Evolutionary conservation across 2,329 filamentous ascomycete genomes (phyloP).

Genomic region (Aspergillus sclerotialis): DNA sequence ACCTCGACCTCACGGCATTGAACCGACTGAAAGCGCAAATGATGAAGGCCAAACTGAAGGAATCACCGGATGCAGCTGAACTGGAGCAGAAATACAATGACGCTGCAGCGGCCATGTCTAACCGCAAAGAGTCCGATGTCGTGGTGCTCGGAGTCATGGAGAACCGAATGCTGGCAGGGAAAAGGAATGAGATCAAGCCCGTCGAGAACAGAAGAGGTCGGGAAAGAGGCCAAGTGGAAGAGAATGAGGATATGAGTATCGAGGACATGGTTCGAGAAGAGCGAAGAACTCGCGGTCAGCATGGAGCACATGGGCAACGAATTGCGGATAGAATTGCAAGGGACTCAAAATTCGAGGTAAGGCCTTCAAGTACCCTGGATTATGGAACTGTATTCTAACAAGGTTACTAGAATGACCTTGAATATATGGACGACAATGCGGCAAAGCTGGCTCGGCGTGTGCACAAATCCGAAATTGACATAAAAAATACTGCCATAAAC

Average conservation of each 20-base stretch:
- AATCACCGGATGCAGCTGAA: conserved; percentile 64
- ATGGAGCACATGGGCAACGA: conserved; percentile 70
- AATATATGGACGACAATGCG: conserved; percentile 97
- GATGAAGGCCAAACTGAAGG: conserved; percentile 88
- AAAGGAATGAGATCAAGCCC: conserved; percentile 66
- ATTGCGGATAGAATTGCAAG: conserved; percentile 92
- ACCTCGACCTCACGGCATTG: conserved; percentile 68
- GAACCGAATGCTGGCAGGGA: conserved; percentile 75
- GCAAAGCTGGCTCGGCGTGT: conserved; percentile 79
- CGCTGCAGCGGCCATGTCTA: conserved; percentile 58
- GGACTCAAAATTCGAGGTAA: conserved; percentile 73
- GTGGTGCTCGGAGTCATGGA: conserved; percentile 84
- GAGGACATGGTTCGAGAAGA: conserved; percentile 98
- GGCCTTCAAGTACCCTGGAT: conserved; percentile 11
- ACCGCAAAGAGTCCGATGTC: conserved; percentile 55
- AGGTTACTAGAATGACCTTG: conserved; percentile 61
- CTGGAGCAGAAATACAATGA: conserved; percentile 80
- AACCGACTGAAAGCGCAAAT: conserved; percentile 89
- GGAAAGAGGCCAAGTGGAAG: conserved; percentile 76
- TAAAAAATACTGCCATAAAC: conserved; percentile 78
- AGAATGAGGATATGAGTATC: conserved; percentile 92
- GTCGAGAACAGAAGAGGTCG: conserved; percentile 74
- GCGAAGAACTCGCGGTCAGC: conserved; percentile 69
- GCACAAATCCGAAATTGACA: conserved; percentile 77
- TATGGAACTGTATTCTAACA: conserved; percentile 10